phyloP scores from a whole-genome alignment of 352 stramenopile genomes.

The Pythium brachiatum region DNA sequence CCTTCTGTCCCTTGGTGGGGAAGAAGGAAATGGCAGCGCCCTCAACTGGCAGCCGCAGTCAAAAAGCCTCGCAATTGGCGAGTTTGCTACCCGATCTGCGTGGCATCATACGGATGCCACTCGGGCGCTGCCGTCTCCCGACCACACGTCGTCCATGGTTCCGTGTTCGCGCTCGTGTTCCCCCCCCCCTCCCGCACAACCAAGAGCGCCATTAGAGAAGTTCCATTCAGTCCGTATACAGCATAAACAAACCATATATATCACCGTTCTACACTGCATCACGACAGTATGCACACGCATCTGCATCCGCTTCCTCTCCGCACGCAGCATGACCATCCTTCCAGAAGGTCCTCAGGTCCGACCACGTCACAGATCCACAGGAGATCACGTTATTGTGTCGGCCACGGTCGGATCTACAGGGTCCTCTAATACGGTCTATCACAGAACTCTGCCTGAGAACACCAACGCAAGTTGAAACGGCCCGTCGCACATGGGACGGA shows the following conservation, averaged over 20 bases:
- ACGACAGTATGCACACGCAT: background rate
- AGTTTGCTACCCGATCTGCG: conserved; percentile 31
- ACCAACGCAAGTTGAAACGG: conserved; percentile 3
- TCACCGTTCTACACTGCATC: background rate
- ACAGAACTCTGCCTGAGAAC: conserved; percentile 2
- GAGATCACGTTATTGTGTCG: conserved; percentile 7
- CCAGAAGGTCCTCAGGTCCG: background rate
- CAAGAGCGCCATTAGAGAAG: conserved; percentile 1
- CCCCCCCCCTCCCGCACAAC: background rate
- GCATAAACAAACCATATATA: conserved; percentile 4
- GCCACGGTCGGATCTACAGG: background rate
- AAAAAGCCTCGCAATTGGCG: conserved; percentile 33
- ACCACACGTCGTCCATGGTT: background rate
- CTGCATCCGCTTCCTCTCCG: background rate
- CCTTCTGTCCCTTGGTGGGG: background rate
- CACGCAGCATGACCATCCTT: background rate
- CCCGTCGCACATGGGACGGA: background rate
- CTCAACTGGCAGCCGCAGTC: conserved; percentile 24
- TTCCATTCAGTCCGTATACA: background rate
- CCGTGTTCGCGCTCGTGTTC: background rate
- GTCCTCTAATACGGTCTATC: background rate
- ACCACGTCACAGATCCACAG: background rate
- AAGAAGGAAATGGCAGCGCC: background rate
- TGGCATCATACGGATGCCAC: conserved; percentile 28
- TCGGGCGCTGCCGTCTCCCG: conserved; percentile 26